Evolutionary conservation across 164 flowering plant genomes (phyloP), one percentile per base, ranked within the genome.

Genomic region (Liquidambar formosana): DNA sequence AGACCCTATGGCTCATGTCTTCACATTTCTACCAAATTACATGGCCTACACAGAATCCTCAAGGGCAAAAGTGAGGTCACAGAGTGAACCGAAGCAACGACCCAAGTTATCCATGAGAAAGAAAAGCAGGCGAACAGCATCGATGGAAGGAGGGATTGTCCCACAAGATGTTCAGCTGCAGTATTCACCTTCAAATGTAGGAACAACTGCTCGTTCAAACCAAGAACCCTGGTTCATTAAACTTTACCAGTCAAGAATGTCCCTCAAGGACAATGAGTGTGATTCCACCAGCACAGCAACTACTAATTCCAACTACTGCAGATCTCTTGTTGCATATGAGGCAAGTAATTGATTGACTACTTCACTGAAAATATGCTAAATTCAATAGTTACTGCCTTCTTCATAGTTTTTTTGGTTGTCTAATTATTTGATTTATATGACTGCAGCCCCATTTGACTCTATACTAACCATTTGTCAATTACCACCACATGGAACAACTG

Each of bases 11-110:
- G 47, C 70, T 23, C 5, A 63, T n/a, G 52, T 33, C 15, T 62
- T 25, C 41, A 49, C 54, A 15, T 14, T 66, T 5, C 4, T 10
- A 6, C 88, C 84, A 52, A 78, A 58, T 56, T 84, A 78, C 68
- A 84, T 82, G 88, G 57, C 76, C 51, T 75, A 78, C 26, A 84
- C 88, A 57, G 70, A 78, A 48, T 84, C 86, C n/a, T 80, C 84
- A 46, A 79, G 69, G 76, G 85, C 89, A 10, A 85, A 80, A 67
- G 62, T 23, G 45, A 76, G 86, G 65, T 81, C 84, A 41, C 80
- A 79, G 6, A 85, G 85, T 61, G 85, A 71, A 66, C 86, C 86
- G 18, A 83, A 72, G 49, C 84, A 74, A 43, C 63, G 85, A 19
- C 84, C 84, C 1, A 52, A 57, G 18, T 23, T 10, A 66, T 43